Evolutionary conservation across 2,329 filamentous ascomycete genomes (phyloP), one percentile per base, ranked within the genome.

Genomic region (Fusarium sp.): DNA sequence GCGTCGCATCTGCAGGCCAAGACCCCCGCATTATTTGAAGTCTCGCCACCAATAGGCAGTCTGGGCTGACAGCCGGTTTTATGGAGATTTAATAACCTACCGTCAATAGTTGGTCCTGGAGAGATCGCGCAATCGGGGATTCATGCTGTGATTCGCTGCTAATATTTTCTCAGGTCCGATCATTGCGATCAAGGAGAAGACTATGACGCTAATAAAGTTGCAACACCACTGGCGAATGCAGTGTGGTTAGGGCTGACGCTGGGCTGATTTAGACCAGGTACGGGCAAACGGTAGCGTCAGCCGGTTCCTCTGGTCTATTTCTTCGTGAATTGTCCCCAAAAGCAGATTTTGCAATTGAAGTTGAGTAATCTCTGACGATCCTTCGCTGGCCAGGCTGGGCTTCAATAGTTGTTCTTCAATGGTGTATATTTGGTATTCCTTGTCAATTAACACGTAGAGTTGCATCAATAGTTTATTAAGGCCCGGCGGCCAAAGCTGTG

Each of bases 141-240:
- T 22, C n/a, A 3, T 6, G 0, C 6, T 1, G 9, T 27, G 17
- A 43, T 55, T 62, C 47, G 58, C 14, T 39, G 22, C 27, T 25
- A 20, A 22, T 33, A n/a, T 20, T 32, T 30, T 23, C 32, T 33
- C 15, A n/a, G 11, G 23, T 32, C 56, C 20, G 25, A 23, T 61
- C 46, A 19, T 11, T 4, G 41, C 22, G 23, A 45, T 33, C 32
- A 33, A 19, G 7, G 14, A 52, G 35, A 33, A 30, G 4, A 7
- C 35, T 23, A 43, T 43, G 35, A 47, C 41, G 56, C 59, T 60
- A 62, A 37, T 14, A 55, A 10, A 23, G 19, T 4, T 37, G 43
- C 5, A 22, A 22, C 1, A 22, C 4, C 41, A 25, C n/a, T 13
- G n/a, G 51, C 11, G 13, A 22, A n/a, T 6, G 10, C 11, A 23